These are phyloP conservation scores for Phytophthora pluvialis DNA, from an alignment of 352 stramenopile species.

Conservation along the genomic window DNA sequence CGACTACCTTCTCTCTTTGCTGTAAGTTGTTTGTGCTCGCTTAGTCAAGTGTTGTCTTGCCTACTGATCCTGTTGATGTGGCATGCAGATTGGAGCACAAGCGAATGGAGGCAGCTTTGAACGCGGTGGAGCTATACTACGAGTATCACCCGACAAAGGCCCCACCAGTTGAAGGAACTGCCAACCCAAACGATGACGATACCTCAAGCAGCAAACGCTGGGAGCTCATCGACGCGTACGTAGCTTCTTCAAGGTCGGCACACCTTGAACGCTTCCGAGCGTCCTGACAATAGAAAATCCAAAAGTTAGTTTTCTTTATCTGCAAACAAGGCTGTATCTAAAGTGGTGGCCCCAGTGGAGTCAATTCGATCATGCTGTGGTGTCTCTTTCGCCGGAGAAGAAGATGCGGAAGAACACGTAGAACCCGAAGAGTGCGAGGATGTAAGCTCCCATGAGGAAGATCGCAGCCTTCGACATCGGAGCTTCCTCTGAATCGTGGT, in stretches of 20 bases:
- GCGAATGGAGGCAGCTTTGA: constrained; percentile 42
- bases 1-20: constrained; percentile 34
- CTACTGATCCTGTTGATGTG: constrained; percentile 3
- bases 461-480: constrained; percentile 77
- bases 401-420: constrained; percentile 77
- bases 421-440: constrained; percentile 53
- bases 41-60: not conserved
- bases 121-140: constrained; percentile 46
- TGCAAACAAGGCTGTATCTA: constrained; percentile 14
- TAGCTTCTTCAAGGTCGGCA: constrained; percentile 25
- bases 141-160: constrained; percentile 38
- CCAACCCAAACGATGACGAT: not conserved
- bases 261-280: constrained; percentile 23
- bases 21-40: constrained; percentile 29
- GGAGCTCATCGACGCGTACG: constrained; percentile 28
- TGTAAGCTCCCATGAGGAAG: constrained; percentile 58
- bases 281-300: constrained; percentile 19
- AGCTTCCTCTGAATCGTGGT: constrained; percentile 78
- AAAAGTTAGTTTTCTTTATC: constrained; percentile 10
- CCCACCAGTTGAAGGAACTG: constrained; percentile 5
- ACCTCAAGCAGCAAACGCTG: constrained; percentile 17
- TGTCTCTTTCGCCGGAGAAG: constrained; percentile 62
- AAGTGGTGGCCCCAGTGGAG: not conserved
- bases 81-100: constrained; percentile 45
- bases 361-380: constrained; percentile 35